Conservation (phyloP, 805 yeast species). For the Cyberlindnera galapagoensis region DNA sequence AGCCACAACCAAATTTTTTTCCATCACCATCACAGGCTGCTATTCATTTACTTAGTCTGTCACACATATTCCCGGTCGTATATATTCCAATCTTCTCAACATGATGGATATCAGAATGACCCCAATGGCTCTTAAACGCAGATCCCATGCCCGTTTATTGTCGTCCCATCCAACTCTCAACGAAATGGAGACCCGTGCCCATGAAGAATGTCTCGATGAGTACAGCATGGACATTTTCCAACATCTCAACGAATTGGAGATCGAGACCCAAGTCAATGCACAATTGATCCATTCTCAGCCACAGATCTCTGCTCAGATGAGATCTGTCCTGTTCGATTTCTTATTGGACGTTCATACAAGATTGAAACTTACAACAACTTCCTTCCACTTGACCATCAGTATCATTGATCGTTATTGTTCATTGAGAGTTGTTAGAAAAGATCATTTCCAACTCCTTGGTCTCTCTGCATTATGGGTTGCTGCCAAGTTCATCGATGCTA, state of each 20-base stretch:
- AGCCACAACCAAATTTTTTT: no score
- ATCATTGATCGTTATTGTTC: slow-evolving; percentile 85
- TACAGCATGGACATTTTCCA: slow-evolving; percentile 37
- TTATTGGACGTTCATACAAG: slow-evolving; percentile 65
- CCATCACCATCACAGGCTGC: not conserved
- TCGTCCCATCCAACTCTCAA: slow-evolving; percentile 36
- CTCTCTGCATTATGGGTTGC: slow-evolving; percentile 89
- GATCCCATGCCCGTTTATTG: slow-evolving; percentile 17
- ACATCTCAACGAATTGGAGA: slow-evolving; percentile 30
- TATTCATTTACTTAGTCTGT: not conserved
- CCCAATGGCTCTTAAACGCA: slow-evolving; percentile 21
- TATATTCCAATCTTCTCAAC: not conserved
- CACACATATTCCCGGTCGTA: not conserved
- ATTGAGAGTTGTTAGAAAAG: slow-evolving; percentile 68
- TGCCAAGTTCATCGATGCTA: slow-evolving; percentile 65
- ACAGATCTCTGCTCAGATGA: slow-evolving; percentile 44
- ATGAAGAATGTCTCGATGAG: slow-evolving; percentile 35
- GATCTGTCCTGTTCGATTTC: slow-evolving; percentile 77
- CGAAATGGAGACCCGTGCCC: slow-evolving; percentile 42
- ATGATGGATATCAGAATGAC: no score
- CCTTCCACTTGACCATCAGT: slow-evolving; percentile 59
- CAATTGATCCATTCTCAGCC: slow-evolving; percentile 31
- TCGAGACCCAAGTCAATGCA: slow-evolving; percentile 22
- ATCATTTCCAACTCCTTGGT: slow-evolving; percentile 81
- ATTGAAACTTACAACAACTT: slow-evolving; percentile 55